Evolutionary conservation across 352 stramenopile species (phyloP).

Genomic region (Phytophthora syringae): DNA sequence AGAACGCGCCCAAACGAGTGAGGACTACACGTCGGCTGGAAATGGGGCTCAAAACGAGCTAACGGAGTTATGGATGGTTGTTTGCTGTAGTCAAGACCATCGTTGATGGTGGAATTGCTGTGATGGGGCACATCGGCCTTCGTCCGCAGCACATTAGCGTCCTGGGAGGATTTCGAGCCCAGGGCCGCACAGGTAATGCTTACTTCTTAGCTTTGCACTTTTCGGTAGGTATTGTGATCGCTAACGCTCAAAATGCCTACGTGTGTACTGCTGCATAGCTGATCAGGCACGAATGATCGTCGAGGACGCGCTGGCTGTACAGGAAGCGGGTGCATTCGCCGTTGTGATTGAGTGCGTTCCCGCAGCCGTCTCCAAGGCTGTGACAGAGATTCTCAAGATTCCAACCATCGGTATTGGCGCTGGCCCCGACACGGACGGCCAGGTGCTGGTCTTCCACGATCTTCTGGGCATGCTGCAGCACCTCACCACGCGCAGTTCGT

Average conservation of each 20-base stretch:
- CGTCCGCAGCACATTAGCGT: slow-evolving; percentile 96
- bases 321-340: slow-evolving; percentile 96
- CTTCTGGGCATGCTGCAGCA: slow-evolving; percentile 98
- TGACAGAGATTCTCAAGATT: slow-evolving; percentile 97
- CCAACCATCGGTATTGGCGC: slow-evolving; percentile 99
- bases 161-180: slow-evolving; percentile 96
- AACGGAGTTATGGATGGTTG: neutral
- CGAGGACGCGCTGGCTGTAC: slow-evolving; percentile 96
- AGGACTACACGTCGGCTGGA: neutral
- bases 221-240: too few relatives aligned
- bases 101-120: slow-evolving; percentile 91
- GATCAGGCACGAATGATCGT: slow-evolving; percentile 91
- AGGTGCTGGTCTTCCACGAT: slow-evolving; percentile 99
- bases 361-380: slow-evolving; percentile 89
- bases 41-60: neutral
- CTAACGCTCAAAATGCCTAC: neutral
- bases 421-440: slow-evolving; percentile 92
- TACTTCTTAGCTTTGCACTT: neutral
- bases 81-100: slow-evolving; percentile 62
- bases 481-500: slow-evolving; percentile 95
- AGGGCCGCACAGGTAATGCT: slow-evolving; percentile 92
- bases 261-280: slow-evolving; percentile 37
- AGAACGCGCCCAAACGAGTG: slow-evolving; percentile 79
- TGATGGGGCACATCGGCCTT: slow-evolving; percentile 98
- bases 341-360: slow-evolving; percentile 90